Percentiles rank a stretch among this genome's conserved stretches.
phyloP scores from a whole-genome alignment of 495 filamentous ascomycete genomes.

The Penicillium verhagenii region DNA sequence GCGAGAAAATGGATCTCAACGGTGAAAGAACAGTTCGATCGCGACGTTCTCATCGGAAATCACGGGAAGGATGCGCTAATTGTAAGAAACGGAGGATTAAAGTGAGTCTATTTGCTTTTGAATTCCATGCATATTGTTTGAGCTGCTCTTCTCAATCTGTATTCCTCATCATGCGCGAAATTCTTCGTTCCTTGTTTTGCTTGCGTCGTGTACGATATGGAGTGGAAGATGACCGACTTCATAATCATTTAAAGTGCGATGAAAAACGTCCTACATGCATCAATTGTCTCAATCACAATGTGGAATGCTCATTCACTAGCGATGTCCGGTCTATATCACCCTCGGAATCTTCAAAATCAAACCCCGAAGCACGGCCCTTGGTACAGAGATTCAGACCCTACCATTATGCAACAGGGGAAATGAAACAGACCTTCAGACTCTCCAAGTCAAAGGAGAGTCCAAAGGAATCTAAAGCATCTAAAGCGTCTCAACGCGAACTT shows the following conservation, averaged over 20 bases:
- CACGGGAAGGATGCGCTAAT: conserved; percentile 30
- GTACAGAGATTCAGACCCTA: conserved; percentile 26
- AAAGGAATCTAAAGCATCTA: conserved; percentile 1
- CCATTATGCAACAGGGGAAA: conserved; percentile 15
- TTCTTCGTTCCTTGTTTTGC: conserved; percentile 1
- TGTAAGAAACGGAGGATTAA: conserved; percentile 41
- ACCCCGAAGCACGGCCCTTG: not conserved
- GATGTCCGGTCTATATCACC: conserved; percentile 1
- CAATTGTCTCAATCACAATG: conserved; percentile 29
- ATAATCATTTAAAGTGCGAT: conserved; percentile 32
- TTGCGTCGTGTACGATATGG: not conserved
- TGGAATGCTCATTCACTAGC: conserved; percentile 27
- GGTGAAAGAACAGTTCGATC: conserved; percentile 8
- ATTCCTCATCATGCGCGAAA: conserved; percentile 1
- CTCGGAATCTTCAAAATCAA: not conserved
- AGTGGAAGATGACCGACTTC: not conserved
- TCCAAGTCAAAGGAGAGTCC: not conserved
- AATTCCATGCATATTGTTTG: too few relatives aligned
- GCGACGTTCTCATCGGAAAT: conserved; percentile 34
- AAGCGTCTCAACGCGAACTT: conserved; percentile 7
- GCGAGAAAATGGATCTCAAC: conserved; percentile 7
- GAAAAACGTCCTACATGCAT: conserved; percentile 33
- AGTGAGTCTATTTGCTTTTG: conserved; percentile 20
- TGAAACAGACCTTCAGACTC: conserved; percentile 12
- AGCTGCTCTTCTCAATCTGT: not conserved